Evolutionary conservation across 176 grass and related monocot species (phyloP).

Genomic region (Alopecurus myosuroides): DNA sequence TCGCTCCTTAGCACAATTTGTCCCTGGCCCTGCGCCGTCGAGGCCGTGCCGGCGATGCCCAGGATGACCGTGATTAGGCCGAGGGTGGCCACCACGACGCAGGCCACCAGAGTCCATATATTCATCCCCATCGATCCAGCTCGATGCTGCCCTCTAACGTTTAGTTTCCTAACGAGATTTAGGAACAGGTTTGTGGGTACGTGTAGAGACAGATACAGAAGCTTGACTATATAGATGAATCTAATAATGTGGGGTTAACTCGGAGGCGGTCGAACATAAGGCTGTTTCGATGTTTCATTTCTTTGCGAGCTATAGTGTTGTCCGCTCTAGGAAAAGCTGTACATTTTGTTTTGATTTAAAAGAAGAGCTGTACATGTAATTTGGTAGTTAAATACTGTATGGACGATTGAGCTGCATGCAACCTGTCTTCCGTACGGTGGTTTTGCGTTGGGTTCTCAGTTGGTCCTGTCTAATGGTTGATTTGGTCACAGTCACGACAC

Average conservation of each 20-base stretch:
- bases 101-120: background rate
- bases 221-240: background rate
- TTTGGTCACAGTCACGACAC: background rate
- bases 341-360: too few species aligned
- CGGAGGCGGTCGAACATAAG: background rate
- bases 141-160: background rate
- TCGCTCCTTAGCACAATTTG: too few species aligned
- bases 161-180: background rate
- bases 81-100: slow-evolving; percentile 2
- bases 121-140: background rate
- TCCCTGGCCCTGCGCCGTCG: background rate
- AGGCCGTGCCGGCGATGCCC: background rate
- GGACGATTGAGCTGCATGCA: background rate
- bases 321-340: background rate
- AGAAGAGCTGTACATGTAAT: too few species aligned
- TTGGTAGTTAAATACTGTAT: background rate
- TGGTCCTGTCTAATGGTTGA: background rate
- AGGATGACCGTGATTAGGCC: slow-evolving; percentile 22
- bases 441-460: background rate
- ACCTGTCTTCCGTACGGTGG: background rate
- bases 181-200: background rate
- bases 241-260: background rate
- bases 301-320: background rate
- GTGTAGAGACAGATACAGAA: background rate
- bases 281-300: background rate